Evolutionary conservation across 2,329 filamentous ascomycete genomes (phyloP), one percentile per base, ranked within the genome.

Genomic region (Claviceps africana): DNA sequence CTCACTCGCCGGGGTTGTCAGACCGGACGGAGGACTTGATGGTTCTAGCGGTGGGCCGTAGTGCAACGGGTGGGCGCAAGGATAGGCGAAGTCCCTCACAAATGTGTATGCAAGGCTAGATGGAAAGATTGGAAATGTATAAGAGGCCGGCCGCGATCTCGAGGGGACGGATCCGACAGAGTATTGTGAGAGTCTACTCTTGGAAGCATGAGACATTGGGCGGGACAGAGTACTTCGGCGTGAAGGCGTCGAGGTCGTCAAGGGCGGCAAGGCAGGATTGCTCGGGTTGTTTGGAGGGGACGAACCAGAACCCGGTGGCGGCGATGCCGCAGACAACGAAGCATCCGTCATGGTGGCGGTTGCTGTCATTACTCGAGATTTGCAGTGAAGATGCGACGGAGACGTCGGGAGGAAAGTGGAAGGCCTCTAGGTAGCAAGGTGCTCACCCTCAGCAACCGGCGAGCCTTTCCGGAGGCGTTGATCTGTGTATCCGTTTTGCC

Each of bases 71-170:
- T 97, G 87, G 52, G 78, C 76, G 28, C 79, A 65, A 33, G 88
- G 82, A 65, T 97, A 98, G 59, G 93, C 93, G 70, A 97, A 98
- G 74, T 98, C 93, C 62, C 93, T 85, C 58, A 98, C 90, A 45
- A 88, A 75, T n/a, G 89, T 83, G 67, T 96, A 96, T 7, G 86
- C 70, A 19, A 96, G 78, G 64, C 83, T 95, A 54, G 89, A 93
- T 61, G 88, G 85, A 67, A 88, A 93, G 61, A 85, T 74, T 17
- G 88, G 86, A 63, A 93, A 91, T 56, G 87, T 77, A 62, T 86
- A 79, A n/a, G 88, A 95, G 52, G 77, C 77, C 21, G 89, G 88
- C 55, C 88, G 82, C 57, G 89, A 95, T 56, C 83, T 79, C 56
- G 78, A 77, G 49, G 77, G 77, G 54, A 74, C 76, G 17, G 87